phyloP scores from a whole-genome alignment of 2,329 filamentous ascomycete genomes.

The Verruconis gallopava region DNA sequence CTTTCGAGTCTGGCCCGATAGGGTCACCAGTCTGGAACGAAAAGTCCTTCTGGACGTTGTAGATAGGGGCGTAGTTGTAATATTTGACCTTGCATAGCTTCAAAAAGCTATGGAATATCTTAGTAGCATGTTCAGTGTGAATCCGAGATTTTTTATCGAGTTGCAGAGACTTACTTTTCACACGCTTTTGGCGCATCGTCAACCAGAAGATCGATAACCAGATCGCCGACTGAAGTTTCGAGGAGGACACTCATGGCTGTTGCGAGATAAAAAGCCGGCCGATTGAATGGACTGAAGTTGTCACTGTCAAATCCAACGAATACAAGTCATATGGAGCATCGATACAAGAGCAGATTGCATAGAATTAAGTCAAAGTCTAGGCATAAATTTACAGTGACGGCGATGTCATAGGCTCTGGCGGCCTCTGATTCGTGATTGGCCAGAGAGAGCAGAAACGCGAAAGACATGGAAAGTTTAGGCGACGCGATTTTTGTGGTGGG shows the following conservation, averaged over 20 bases:
- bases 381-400: not conserved
- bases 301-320: too few species aligned
- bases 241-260: conserved; percentile 77
- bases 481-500: not conserved
- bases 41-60: conserved; percentile 87
- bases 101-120: conserved; percentile 55
- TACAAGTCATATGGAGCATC: too few species aligned
- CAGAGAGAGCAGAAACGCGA: not conserved
- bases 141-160: conserved; percentile 4
- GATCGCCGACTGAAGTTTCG: conserved; percentile 84
- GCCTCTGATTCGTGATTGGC: not conserved
- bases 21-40: conserved; percentile 95
- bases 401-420: not conserved
- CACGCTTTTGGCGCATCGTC: conserved; percentile 84
- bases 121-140: not conserved
- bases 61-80: conserved; percentile 92
- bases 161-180: conserved; percentile 66
- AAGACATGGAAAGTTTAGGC: not conserved
- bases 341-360: too few species aligned
- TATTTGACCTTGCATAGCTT: conserved; percentile 99
- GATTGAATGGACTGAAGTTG: too few species aligned
- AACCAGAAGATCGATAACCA: conserved; percentile 84
- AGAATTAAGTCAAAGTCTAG: too few species aligned
- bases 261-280: too few species aligned
- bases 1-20: conserved; percentile 67